Evolutionary conservation across 345 rosid species (phyloP).

Genomic region (Lepidium didymum): DNA sequence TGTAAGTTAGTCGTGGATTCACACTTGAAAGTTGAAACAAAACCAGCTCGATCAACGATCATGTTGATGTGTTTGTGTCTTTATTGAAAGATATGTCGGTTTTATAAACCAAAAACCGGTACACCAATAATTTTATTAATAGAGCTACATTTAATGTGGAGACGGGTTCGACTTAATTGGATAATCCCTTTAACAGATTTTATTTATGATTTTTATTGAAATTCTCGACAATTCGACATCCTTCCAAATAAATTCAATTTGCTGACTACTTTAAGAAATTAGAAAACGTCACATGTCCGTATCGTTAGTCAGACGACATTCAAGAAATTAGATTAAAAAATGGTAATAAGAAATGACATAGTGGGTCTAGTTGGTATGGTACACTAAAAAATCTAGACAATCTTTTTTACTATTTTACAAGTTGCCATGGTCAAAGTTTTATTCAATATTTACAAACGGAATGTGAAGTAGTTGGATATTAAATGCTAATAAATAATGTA

Average conservation of each 20-base stretch:
- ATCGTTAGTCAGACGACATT: background rate
- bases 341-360: too few relatives aligned
- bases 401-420: background rate
- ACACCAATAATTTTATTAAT: background rate
- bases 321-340: background rate
- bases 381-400: background rate
- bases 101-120: background rate
- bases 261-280: background rate
- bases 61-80: constrained; percentile 11
- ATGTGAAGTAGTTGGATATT: background rate
- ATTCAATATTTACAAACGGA: background rate
- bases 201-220: background rate
- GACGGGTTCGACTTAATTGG: constrained; percentile 5
- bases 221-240: background rate
- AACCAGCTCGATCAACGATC: constrained; percentile 6
- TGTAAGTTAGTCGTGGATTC: background rate
- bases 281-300: background rate
- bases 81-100: constrained; percentile 4
- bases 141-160: background rate
- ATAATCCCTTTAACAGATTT: background rate
- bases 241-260: background rate
- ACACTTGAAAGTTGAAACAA: constrained; percentile 18
- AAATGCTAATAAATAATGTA: background rate
- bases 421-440: background rate
- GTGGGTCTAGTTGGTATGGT: background rate